phyloP scores from a whole-genome alignment of 2,329 filamentous ascomycete species.

The Ceratocystis lukuohia region DNA sequence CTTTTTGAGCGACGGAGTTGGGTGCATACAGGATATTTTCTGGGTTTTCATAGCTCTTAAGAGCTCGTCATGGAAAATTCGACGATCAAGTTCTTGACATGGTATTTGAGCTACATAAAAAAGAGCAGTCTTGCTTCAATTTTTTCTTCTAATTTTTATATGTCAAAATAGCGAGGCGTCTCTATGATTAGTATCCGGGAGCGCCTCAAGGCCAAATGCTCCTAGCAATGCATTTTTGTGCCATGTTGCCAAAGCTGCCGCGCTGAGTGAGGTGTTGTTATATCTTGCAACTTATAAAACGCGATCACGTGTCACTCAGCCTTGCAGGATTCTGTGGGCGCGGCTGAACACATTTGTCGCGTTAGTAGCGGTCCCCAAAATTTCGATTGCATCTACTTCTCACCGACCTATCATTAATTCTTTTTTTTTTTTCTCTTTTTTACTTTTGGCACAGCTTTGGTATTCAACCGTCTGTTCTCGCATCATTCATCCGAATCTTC shows the following conservation, averaged over 20 bases:
- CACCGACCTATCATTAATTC: background rate
- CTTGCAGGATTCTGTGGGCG: conserved; percentile 18
- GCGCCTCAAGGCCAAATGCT: background rate
- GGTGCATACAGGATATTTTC: background rate
- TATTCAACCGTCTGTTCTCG: background rate
- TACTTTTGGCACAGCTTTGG: background rate
- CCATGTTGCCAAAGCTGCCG: background rate
- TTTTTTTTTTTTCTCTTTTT: background rate
- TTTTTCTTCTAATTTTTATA: no score
- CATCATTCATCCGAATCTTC: no score
- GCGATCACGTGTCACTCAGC: conserved; percentile 18
- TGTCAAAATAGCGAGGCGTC: background rate
- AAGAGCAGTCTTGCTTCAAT: no score
- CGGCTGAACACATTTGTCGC: conserved; percentile 18
- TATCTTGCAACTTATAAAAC: no score
- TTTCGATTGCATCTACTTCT: conserved; percentile 5
- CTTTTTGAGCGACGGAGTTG: conserved; percentile 7
- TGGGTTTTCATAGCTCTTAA: background rate
- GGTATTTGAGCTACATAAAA: no score
- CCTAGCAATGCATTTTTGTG: background rate
- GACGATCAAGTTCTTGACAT: no score
- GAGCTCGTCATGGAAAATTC: no score
- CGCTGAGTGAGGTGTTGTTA: background rate
- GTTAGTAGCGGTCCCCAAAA: conserved; percentile 9
- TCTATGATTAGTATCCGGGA: no score